Evolutionary conservation across 768 basidiomycete genomes (phyloP).

Genomic region (Lentinula guzmanii): DNA sequence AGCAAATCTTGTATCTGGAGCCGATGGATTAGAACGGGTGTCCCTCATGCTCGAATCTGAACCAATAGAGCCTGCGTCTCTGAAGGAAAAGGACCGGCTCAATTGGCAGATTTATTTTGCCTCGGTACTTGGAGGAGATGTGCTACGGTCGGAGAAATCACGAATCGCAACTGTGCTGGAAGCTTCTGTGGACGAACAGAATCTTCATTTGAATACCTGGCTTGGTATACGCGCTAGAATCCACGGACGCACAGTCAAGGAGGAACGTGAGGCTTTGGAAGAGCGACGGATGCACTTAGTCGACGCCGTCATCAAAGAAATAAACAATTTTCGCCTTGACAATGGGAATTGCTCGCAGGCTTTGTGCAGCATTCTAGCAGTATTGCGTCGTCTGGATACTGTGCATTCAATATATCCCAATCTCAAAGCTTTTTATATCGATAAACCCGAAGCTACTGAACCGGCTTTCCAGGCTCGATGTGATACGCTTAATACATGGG

Average conservation of each 20-base stretch:
- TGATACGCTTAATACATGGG: slow-evolving; percentile 90
- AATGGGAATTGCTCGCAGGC: slow-evolving; percentile 38
- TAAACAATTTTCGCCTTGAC: slow-evolving; percentile 66
- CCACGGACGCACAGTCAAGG: slow-evolving; percentile 70
- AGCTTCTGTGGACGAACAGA: slow-evolving; percentile 62
- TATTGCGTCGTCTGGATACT: slow-evolving; percentile 73
- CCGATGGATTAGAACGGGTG: slow-evolving; percentile 44
- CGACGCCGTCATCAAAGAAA: slow-evolving; percentile 79
- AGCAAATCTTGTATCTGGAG: slow-evolving; percentile 30
- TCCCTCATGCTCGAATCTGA: slow-evolving; percentile 56
- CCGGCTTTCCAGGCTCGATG: slow-evolving; percentile 71
- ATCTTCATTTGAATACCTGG: slow-evolving; percentile 74
- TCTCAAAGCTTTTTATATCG: slow-evolving; percentile 70
- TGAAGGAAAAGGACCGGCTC: slow-evolving; percentile 73
- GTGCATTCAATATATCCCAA: slow-evolving; percentile 86
- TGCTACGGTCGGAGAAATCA: slow-evolving; percentile 91
- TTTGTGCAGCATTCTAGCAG: slow-evolving; percentile 53
- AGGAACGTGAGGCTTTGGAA: slow-evolving; percentile 77
- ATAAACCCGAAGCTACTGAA: slow-evolving; percentile 68
- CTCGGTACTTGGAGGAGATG: slow-evolving; percentile 90
- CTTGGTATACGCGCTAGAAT: slow-evolving; percentile 85
- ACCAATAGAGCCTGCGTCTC: slow-evolving; percentile 58
- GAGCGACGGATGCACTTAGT: slow-evolving; percentile 78
- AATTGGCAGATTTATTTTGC: slow-evolving; percentile 97
- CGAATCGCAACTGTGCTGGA: slow-evolving; percentile 80